These are phyloP conservation scores for Batrachochytrium dendrobatidis DNA, from an alignment of 371 early-diverging fungal species.

Conservation along the genomic window DNA sequence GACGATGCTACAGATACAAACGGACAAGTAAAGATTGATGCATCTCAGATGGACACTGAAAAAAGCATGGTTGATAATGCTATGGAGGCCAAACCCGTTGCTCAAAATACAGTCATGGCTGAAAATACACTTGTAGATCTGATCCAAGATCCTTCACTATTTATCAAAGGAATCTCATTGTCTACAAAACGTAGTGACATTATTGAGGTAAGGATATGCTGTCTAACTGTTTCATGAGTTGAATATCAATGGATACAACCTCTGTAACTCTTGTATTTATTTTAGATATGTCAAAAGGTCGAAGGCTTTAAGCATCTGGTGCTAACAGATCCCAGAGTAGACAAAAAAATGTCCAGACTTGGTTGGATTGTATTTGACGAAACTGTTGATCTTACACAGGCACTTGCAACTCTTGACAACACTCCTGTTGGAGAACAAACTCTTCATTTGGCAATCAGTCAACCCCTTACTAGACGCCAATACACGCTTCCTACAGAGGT, in stretches of 20 bases:
- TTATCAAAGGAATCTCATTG: constrained; percentile 77
- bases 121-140: background rate
- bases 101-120: constrained; percentile 1
- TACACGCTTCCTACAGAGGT: constrained; percentile 58
- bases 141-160: constrained; percentile 30
- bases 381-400: constrained; percentile 70
- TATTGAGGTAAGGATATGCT: constrained; percentile 52
- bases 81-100: too few species aligned
- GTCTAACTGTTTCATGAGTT: background rate
- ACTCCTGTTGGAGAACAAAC: constrained; percentile 65
- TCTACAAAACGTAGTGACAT: constrained; percentile 64
- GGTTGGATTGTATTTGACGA: constrained; percentile 88
- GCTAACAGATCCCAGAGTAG: constrained; percentile 79
- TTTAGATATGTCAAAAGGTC: constrained; percentile 61
- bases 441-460: constrained; percentile 66
- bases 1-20: constrained; percentile 21
- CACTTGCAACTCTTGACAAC: constrained; percentile 55
- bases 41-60: too few species aligned
- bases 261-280: background rate
- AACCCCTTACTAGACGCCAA: constrained; percentile 35
- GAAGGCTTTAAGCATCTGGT: constrained; percentile 78
- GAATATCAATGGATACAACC: background rate
- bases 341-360: constrained; percentile 75
- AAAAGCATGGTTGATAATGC: too few species aligned
- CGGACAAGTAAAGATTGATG: background rate